Evolutionary conservation across 2,329 filamentous ascomycete species (phyloP).

Genomic region (Apiospora aurea): DNA sequence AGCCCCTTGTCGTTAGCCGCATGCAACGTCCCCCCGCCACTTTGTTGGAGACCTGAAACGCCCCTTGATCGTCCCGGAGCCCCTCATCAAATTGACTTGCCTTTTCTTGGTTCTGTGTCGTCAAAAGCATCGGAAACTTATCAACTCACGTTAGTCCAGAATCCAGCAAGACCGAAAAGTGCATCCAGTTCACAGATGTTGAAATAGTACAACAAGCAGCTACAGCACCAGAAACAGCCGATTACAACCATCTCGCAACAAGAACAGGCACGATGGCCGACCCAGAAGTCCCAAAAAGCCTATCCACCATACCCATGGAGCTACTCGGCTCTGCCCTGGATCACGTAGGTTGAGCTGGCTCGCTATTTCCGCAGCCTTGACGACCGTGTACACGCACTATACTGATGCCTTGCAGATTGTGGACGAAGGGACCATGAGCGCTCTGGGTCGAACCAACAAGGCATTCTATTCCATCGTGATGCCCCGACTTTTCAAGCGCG

Average conservation of each 20-base stretch:
- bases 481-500: not conserved
- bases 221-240: not conserved
- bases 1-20: not conserved
- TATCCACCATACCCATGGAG: not conserved
- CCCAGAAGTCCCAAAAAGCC: not conserved
- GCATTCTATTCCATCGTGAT: not conserved
- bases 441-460: not conserved
- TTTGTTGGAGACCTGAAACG: too few species aligned
- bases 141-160: not conserved
- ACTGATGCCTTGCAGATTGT: not conserved
- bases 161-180: not conserved
- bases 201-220: not conserved
- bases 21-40: not conserved
- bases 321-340: not conserved
- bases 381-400: not conserved
- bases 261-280: not conserved
- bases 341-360: not conserved
- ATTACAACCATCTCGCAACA: not conserved
- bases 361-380: not conserved
- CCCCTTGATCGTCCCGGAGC: not conserved
- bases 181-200: not conserved
- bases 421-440: not conserved
- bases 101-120: not conserved
- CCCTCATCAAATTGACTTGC: not conserved
- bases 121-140: not conserved